Evolutionary conservation across 164 flowering plant genomes (phyloP), one percentile per base, ranked within the genome.

Genomic region (Aristolochia californica): DNA sequence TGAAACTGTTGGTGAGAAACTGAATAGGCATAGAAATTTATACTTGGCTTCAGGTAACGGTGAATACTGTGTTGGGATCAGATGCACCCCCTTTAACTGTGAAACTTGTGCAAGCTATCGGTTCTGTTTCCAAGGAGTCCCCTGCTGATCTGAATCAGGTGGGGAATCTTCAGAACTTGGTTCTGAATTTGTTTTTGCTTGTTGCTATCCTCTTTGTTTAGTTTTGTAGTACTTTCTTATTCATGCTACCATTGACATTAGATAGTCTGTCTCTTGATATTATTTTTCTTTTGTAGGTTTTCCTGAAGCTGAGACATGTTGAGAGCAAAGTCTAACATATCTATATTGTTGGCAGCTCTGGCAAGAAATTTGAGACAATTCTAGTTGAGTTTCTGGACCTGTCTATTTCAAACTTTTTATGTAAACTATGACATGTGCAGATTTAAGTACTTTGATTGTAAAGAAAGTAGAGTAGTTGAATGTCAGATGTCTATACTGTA

Each of bases 291-390:
- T n/a, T n/a, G n/a, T n/a, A n/a, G n/a, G n/a, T n/a, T n/a, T n/a
- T n/a, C n/a, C n/a, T n/a, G n/a, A n/a, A n/a, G n/a, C n/a, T n/a
- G 82, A 86, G 66, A 50, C 99, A 90, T 63, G 40, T 34, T 34
- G 97, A 88, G 73, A 77, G 80, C 69, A 75, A 76, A 56, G 85
- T 84, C 67, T 93, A 94, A 65, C 99, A 94, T 65, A 68, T 82
- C 25, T 94, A 83, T 78, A 69, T 88, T 45, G 75, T 88, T 49
- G 83, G 73, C 38, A 82, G 61, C 70, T 72, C 91, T 55, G 91
- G 84, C 64, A 82, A 80, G 52, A 64, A 78, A 59, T 86, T 78
- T 75, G 84, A 86, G 73, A 69, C 82, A 59, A 30, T 72, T 57
- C 66, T 94, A 57, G 99, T 89, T 64, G 74, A 76, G 84, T 74